Conservation (phyloP, 805 yeast genomes). For the Hanseniaspora valbyensis region DNA sequence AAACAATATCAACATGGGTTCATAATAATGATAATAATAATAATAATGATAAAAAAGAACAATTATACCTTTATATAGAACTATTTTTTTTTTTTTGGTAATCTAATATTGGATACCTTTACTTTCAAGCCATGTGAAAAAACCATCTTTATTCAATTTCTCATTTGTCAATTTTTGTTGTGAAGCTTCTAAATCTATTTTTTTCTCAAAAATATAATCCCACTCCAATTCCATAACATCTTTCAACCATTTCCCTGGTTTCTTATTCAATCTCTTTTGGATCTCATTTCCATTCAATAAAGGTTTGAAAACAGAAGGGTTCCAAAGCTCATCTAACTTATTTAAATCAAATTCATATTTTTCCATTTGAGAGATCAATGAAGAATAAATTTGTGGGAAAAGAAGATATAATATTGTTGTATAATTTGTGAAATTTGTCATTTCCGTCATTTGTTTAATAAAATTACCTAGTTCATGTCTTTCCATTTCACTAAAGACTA, state of each 20-base stretch:
- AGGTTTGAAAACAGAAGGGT: conserved; percentile 38
- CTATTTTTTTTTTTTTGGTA: too few relatives aligned
- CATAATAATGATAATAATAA: not conserved
- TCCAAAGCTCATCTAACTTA: not conserved
- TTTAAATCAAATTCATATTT: not conserved
- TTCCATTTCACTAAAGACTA: not conserved
- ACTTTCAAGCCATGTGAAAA: conserved; percentile 36
- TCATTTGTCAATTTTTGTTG: conserved; percentile 76
- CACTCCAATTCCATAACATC: conserved; percentile 34
- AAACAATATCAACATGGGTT: not conserved
- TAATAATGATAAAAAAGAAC: too few relatives aligned
- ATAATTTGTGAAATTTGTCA: not conserved
- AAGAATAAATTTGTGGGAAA: not conserved
- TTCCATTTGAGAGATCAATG: not conserved
- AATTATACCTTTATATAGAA: too few relatives aligned
- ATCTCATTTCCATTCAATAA: conserved; percentile 68
- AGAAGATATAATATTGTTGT: not conserved
- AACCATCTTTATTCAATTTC: conserved; percentile 39
- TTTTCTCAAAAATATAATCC: not conserved
- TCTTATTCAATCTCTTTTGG: conserved; percentile 38
- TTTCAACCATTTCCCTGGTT: conserved; percentile 85
- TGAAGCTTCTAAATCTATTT: conserved; percentile 32
- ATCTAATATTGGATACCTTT: not conserved
- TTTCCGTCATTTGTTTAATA: not conserved
- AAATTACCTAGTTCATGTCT: not conserved